Base-by-base conservation (phyloP, 2,329 filamentous ascomycete species). In the Curvularia lunata region DNA sequence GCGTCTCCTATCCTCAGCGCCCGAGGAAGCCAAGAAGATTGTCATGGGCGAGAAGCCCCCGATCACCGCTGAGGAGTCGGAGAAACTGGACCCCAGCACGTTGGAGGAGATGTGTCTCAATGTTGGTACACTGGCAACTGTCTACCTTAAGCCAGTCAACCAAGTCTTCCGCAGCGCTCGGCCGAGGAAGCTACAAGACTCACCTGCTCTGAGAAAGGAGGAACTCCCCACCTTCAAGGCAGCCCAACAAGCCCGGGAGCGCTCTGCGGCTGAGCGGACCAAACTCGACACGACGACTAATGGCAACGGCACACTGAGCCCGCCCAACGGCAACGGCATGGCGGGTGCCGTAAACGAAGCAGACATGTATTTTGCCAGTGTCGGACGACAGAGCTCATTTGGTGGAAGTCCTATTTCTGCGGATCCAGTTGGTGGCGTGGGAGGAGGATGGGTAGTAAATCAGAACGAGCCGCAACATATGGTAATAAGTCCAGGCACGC, bases 31-130 rank as follows among this genome's bases (percentile, higher is more conserved):
- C 1, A 95, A 91, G 74, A 83, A 88, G 61, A 87, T 99, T 50
- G 93, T 99, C 65, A 98, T 99, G 94, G 94, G 95, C 58, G 91
- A 96, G 67, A 99, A 99, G 76, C 95, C 95, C 6, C 86, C 94
- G 7, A 98, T 99, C 77, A 97, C 93, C 1, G 94, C 95, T 32
- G 75, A 77, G 58, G 95, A 99, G 77, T 93, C 91, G 27, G 95
- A 99, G 79, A 94, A 94, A 65, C 85, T 99, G 2, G 95, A 99
- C 73, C 89, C 93, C 0, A 84, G 85, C 45, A 99, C 95, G 0
- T 84, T 99, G 7, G 95, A 99, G 78, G 95, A 99, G 76, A 94
- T 99, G 86, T 98, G 95, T 72, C 85, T 99, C 58, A 96, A 94
- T 67, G 93, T 99, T 45, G 95, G 95, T 64, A 98, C 95, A 0